These are phyloP conservation scores for Cunninghamia lanceolata DNA, from an alignment of 75 land plant genomes.

Conservation along the genomic window DNA sequence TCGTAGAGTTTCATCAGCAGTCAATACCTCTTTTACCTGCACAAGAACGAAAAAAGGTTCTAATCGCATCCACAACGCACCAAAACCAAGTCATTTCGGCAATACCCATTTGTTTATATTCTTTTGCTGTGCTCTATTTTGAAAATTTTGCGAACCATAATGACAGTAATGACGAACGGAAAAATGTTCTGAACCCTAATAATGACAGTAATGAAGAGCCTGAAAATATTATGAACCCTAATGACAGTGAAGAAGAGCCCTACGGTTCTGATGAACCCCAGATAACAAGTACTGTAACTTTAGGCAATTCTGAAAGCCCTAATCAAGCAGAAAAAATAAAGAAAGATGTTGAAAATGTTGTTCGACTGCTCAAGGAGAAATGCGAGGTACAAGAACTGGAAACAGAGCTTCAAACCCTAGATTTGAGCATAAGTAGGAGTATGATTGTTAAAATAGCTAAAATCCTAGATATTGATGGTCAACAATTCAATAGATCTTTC, in stretches of 20 bases:
- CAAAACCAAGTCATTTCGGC: not conserved
- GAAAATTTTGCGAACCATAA: not conserved
- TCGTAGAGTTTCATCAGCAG: not conserved
- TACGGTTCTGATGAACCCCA: not conserved
- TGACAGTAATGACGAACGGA: not conserved
- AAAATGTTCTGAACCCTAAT: too few relatives aligned
- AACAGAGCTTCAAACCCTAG: slow-evolving; percentile 25
- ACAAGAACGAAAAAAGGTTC: not conserved
- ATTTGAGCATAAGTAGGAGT: slow-evolving; percentile 30
- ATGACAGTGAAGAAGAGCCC: not conserved
- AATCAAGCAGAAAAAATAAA: not conserved
- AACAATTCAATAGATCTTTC: slow-evolving; percentile 38
- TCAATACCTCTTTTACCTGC: not conserved
- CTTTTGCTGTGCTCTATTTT: not conserved
- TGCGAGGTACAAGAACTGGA: slow-evolving; percentile 36
- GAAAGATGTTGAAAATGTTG: not conserved
- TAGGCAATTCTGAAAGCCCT: not conserved
- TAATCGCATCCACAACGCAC: not conserved
- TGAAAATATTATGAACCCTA: not conserved
- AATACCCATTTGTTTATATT: not conserved
- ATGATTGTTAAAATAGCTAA: slow-evolving; percentile 34
- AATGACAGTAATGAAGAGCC: too few relatives aligned
- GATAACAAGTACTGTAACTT: not conserved
- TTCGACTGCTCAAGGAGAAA: slow-evolving; percentile 24
- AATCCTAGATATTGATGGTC: slow-evolving; percentile 18